Conservation (phyloP, 257 asterid species). For the Primulina eburnea region DNA sequence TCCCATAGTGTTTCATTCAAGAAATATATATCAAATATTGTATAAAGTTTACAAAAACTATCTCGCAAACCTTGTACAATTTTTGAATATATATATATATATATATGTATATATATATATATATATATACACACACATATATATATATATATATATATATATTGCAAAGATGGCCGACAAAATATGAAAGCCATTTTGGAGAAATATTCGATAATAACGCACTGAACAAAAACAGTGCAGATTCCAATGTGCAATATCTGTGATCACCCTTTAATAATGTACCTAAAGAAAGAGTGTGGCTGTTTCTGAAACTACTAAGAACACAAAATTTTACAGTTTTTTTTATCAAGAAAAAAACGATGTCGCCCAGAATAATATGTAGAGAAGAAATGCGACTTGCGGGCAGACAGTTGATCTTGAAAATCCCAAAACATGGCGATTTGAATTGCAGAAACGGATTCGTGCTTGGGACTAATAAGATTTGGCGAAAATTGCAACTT, state of each 20-base stretch:
- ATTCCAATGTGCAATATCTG: conserved; percentile 20
- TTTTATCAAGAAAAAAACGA: not conserved
- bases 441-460: conserved; percentile 1
- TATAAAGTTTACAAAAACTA: no score
- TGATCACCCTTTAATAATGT: conserved; percentile 1
- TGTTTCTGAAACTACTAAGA: conserved; percentile 14
- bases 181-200: not conserved
- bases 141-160: no score
- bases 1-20: not conserved
- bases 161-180: not conserved
- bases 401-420: not conserved
- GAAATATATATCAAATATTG: no score
- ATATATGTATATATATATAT: no score
- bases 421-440: not conserved
- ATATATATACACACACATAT: no score
- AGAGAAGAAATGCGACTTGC: not conserved
- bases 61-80: no score
- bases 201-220: not conserved
- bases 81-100: no score
- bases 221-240: not conserved
- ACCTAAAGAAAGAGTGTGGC: conserved; percentile 16
- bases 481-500: conserved; percentile 92
- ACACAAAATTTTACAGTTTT: not conserved
- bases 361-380: not conserved
- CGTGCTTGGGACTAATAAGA: conserved; percentile 49